Base-by-base conservation (phyloP, 768 basidiomycete genomes). In the Suillus occidentalis region DNA sequence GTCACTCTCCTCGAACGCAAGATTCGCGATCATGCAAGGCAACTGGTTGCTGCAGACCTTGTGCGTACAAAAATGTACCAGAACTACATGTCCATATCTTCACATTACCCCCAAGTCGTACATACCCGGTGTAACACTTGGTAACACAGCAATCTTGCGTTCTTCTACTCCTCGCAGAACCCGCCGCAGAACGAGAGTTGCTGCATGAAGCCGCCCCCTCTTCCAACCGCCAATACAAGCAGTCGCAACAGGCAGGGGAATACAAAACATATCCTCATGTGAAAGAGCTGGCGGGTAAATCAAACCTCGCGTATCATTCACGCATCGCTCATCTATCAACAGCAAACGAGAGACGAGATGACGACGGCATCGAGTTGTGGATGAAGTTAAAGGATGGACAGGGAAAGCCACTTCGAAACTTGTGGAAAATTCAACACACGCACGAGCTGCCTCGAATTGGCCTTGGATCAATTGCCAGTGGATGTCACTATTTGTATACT, bases 401-500 rank as follows among this genome's bases (percentile, higher is more conserved):
- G 31, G 97, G 97, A 2, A 98, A 96, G 73, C 81, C 83, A 39
- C 85, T 85, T 34, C 80, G 95, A 63, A 84, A 81, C 67, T 77
- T 97, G 6, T 99, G 97, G 97, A 97, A 97, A 78, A n/a, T n/a
- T 81, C 87, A 20, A 86, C 89, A 2, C 98, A 95, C 74, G 84
- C 86, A 52, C 87, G 87, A 31, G 87, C 92, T 7, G 94, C 94
- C 9, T 80, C 88, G 5, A 92, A 89, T 45, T 20, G n/a, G 20
- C 20, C 20, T 3, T 86, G 34, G 34, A 45, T 3, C 10, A 45
- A 45, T 9, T 12, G 18, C 13, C 16, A 34, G 37, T 63, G 34
- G 34, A 36, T 36, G 34, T 36, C 8, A 36, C 34, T 20, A 16
- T 25, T 50, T 52, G 43, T 28, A 78, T 36, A 36, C 34, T 7